Conservation (phyloP, 2,329 filamentous ascomycete genomes). For the Colletotrichum eleusines region DNA sequence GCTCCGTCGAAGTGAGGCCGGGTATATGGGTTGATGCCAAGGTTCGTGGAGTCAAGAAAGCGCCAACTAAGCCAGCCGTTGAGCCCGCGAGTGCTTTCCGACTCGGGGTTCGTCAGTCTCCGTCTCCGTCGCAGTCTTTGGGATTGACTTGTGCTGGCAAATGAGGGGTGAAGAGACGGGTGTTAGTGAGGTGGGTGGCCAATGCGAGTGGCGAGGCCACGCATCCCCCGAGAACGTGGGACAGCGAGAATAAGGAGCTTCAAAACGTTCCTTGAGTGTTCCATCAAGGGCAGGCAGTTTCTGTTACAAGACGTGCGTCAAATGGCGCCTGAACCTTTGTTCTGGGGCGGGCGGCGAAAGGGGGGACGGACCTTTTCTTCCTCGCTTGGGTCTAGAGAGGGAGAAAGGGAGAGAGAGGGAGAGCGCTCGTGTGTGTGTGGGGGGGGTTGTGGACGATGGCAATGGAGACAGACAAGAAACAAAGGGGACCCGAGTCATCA, state of each 20-base stretch:
- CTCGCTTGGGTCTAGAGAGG: constrained; percentile 5
- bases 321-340: constrained; percentile 49
- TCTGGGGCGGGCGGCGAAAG: constrained; percentile 26
- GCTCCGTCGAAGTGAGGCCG: not conserved
- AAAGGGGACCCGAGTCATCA: constrained; percentile 33
- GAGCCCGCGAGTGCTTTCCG: not conserved
- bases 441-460: not conserved
- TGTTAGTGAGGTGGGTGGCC: constrained; percentile 15
- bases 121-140: constrained; percentile 19
- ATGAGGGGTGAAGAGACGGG: not conserved
- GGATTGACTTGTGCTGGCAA: constrained; percentile 3
- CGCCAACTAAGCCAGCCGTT: constrained; percentile 10
- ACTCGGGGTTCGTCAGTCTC: constrained; percentile 26
- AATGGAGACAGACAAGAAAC: constrained; percentile 26
- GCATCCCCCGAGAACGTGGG: constrained; percentile 17
- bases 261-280: constrained; percentile 49
- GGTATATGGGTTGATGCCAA: constrained; percentile 7
- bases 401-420: not conserved
- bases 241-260: constrained; percentile 30
- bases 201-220: constrained; percentile 5
- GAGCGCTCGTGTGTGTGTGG: not conserved
- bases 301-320: constrained; percentile 56
- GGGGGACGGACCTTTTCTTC: constrained; percentile 12
- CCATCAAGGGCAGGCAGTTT: constrained; percentile 44
- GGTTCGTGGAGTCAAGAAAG: constrained; percentile 23